phyloP scores from a whole-genome alignment of 768 basidiomycete genomes.

The Leccinum fibrillosum region DNA sequence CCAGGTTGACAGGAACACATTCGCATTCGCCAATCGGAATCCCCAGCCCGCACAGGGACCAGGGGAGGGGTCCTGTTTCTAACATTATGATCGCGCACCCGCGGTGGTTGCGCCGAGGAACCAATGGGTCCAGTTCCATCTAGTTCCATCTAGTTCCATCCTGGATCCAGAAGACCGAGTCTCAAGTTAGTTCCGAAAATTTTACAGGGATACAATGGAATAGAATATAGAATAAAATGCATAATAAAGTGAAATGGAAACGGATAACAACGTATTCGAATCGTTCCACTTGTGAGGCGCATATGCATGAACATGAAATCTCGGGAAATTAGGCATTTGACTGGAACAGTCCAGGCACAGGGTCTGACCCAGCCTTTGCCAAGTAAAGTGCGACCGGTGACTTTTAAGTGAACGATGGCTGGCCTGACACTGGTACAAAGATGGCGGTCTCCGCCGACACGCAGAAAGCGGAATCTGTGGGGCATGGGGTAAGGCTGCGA shows the following conservation, averaged over 20 bases:
- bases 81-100: background rate
- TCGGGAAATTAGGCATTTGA: background rate
- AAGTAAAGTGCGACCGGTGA: conserved; percentile 2
- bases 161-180: background rate
- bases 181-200: background rate
- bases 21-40: background rate
- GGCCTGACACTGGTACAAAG: conserved; percentile 19
- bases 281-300: background rate
- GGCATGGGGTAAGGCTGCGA: conserved; percentile 27
- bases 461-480: conserved; percentile 19
- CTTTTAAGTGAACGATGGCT: background rate
- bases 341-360: conserved; percentile 3
- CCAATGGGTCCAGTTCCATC: background rate
- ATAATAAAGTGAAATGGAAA: background rate
- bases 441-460: conserved; percentile 22
- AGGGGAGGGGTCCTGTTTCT: conserved; percentile 6
- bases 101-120: background rate
- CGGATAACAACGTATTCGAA: background rate
- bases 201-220: background rate
- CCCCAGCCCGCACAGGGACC: background rate
- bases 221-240: background rate
- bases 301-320: background rate
- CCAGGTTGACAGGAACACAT: conserved; percentile 7
- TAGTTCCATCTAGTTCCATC: background rate
- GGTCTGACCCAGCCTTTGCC: conserved; percentile 7